Conservation (phyloP, 441 rosid genomes). For the Erodium trifolium region DNA sequence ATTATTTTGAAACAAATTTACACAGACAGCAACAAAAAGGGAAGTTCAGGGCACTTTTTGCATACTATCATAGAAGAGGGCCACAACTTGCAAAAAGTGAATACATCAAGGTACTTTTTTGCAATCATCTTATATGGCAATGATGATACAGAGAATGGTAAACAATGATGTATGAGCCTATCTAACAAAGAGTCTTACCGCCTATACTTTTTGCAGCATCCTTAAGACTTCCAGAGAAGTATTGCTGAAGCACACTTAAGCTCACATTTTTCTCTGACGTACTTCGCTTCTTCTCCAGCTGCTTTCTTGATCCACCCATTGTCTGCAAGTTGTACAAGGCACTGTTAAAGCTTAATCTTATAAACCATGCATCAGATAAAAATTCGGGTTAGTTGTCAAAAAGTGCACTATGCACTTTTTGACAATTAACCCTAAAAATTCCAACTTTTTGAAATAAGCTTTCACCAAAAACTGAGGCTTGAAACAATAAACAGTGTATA, state of each 20-base stretch:
- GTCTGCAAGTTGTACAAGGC: constrained; percentile 26
- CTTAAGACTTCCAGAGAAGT: constrained; percentile 74
- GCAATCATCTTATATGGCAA: not conserved
- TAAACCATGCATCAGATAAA: not conserved
- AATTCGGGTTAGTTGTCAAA: not conserved
- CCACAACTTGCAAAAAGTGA: too few species aligned
- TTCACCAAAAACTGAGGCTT: not conserved
- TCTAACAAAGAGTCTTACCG: constrained; percentile 41
- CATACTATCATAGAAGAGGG: too few species aligned
- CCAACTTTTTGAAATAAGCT: not conserved
- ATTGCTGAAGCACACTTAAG: constrained; percentile 74
- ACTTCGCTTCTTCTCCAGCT: constrained; percentile 54
- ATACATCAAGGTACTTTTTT: too few species aligned
- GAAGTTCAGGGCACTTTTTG: too few species aligned
- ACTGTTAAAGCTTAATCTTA: not conserved
- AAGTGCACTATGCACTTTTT: too few species aligned
- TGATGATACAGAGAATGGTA: not conserved
- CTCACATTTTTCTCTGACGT: constrained; percentile 83
- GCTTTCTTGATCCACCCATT: constrained; percentile 31
- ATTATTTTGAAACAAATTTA: too few species aligned
- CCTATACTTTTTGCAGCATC: constrained; percentile 38
- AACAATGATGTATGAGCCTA: constrained; percentile 6
- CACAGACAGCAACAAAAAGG: too few species aligned
- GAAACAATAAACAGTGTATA: not conserved
- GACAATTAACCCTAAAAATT: too few species aligned